Percentiles rank a stretch among this genome's conserved stretches.
Evolutionary conservation across 1,284 basidiomycete species (phyloP).

Genomic region (Boletellus deceptivus): DNA sequence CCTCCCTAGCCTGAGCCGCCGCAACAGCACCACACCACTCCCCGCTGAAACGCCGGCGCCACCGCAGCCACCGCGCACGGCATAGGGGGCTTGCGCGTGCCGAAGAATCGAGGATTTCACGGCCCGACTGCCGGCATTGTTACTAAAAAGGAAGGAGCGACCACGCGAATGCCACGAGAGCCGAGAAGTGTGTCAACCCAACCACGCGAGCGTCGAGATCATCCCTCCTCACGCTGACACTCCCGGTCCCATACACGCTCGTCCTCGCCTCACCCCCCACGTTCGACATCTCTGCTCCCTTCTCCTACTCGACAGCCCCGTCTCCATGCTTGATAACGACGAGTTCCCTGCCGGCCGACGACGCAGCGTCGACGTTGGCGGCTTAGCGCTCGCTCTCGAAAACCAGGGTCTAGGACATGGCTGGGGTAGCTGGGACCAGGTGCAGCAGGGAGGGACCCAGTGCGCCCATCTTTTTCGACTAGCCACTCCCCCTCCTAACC

Average conservation of each 20-base stretch:
- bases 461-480: conserved; percentile 36
- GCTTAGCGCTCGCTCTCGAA: conserved; percentile 73
- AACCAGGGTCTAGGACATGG: conserved; percentile 64
- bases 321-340: conserved; percentile 30
- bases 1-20: too few relatives aligned
- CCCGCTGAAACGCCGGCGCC: too few relatives aligned
- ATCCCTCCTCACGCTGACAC: conserved; percentile 24
- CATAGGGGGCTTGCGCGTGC: too few relatives aligned
- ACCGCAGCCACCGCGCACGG: too few relatives aligned
- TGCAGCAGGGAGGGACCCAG: conserved; percentile 55
- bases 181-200: conserved; percentile 36
- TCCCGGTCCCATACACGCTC: conserved; percentile 7
- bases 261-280: conserved; percentile 3
- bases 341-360: conserved; percentile 41
- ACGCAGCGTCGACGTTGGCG: conserved; percentile 82
- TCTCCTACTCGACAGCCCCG: neutral
- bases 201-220: conserved; percentile 39
- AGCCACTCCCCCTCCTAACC: conserved; percentile 6
- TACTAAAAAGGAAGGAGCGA: conserved; percentile 18
- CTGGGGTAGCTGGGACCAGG: conserved; percentile 67
- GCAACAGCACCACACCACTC: too few relatives aligned
- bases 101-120: neutral
- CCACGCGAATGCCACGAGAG: conserved; percentile 37
- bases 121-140: conserved; percentile 29
- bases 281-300: neutral